Evolutionary conservation across 139 green algal species (phyloP).

Genomic region (Tetradesmus lagerheimii): DNA sequence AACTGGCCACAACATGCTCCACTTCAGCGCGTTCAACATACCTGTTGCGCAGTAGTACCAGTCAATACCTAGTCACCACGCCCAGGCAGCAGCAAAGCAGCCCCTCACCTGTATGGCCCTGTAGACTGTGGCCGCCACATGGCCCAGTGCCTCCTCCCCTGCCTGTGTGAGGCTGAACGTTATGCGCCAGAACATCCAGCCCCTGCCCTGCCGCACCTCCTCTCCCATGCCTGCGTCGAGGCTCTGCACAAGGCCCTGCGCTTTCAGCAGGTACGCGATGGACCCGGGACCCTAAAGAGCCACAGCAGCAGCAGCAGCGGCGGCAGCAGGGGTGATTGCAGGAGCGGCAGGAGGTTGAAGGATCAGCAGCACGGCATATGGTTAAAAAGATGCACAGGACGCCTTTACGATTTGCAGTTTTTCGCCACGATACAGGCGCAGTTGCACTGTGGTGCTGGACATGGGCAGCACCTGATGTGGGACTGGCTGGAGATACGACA

Average conservation of each 20-base stretch:
- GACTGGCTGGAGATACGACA: too few species aligned
- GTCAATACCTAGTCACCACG: too few species aligned
- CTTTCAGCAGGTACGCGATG: conserved; percentile 58
- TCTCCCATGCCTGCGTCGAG: conserved; percentile 39
- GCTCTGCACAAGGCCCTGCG: conserved; percentile 52
- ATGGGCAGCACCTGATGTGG: too few species aligned
- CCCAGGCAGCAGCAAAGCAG: too few species aligned
- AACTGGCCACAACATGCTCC: too few species aligned
- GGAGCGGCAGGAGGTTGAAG: neutral
- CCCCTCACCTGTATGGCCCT: conserved; percentile 35
- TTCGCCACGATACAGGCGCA: too few species aligned
- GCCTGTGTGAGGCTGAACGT: conserved; percentile 56
- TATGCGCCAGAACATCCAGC: conserved; percentile 66
- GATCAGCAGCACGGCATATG: too few species aligned
- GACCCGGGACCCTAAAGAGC: conserved; percentile 36
- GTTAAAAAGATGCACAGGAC: too few species aligned
- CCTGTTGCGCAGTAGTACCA: conserved; percentile 14
- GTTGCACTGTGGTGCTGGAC: too few species aligned
- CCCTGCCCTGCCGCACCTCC: conserved; percentile 43
- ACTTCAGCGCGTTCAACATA: too few species aligned
- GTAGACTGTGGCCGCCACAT: conserved; percentile 53
- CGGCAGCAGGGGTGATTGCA: neutral
- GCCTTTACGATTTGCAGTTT: too few species aligned
- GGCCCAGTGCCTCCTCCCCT: conserved; percentile 29
- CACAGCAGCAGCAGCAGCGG: neutral